These are phyloP conservation scores for Circinella minor DNA, from an alignment of 371 early-diverging fungal genomes.

Conservation along the genomic window DNA sequence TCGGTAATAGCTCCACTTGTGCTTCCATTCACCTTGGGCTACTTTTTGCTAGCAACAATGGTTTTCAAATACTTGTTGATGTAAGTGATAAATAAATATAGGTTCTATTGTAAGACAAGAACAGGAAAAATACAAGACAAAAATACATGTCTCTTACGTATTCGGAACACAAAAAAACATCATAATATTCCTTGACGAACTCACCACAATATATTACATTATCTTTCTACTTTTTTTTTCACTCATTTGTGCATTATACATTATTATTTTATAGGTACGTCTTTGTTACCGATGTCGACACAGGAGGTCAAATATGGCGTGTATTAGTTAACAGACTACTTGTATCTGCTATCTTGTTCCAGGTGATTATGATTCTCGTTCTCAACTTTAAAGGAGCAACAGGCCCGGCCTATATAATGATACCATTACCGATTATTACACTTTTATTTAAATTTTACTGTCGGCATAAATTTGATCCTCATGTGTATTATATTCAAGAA, in stretches of 20 bases:
- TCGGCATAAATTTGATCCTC: slow-evolving; percentile 48
- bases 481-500: slow-evolving; percentile 49
- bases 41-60: slow-evolving; percentile 66
- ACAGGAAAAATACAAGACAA: too few relatives aligned
- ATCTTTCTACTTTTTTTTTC: too few relatives aligned
- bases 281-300: slow-evolving; percentile 67
- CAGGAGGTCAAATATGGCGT: slow-evolving; percentile 80
- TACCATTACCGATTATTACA: slow-evolving; percentile 70
- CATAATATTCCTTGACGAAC: too few relatives aligned
- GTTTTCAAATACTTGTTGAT: slow-evolving; percentile 57
- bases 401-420: slow-evolving; percentile 49
- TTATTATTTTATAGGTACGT: slow-evolving; percentile 53
- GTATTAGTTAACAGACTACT: slow-evolving; percentile 76
- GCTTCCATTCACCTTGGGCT: slow-evolving; percentile 67
- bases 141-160: too few relatives aligned
- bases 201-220: too few relatives aligned
- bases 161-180: too few relatives aligned
- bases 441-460: slow-evolving; percentile 60
- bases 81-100: slow-evolving; percentile 5
- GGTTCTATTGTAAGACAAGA: too few relatives aligned
- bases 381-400: slow-evolving; percentile 50
- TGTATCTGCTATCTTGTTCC: slow-evolving; percentile 67
- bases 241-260: too few relatives aligned
- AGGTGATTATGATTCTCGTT: slow-evolving; percentile 70
- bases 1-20: slow-evolving; percentile 77